Base-by-base conservation (phyloP, 805 yeast species). In the Jamesozyma hellenica region DNA sequence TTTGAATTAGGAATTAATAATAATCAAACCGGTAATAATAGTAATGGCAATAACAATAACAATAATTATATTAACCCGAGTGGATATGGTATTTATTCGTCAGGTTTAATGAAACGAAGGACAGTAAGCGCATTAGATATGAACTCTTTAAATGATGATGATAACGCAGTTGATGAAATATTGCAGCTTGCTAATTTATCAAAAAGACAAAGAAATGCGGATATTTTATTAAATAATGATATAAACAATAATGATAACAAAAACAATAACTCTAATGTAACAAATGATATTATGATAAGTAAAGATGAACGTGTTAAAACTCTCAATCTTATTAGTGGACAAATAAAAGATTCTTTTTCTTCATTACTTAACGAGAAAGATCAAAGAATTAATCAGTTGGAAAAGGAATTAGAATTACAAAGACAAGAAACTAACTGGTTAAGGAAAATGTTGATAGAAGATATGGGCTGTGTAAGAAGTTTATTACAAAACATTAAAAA, bases 371-470 rank as follows among this genome's bases (percentile, higher is more conserved):
- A 45, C 8, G 63, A 60, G 34, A 60, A 60, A 43, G 61, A 58
- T 36, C 52, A 47, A 36, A 38, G 61, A 32, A 58, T 60, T 19
- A 32, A 38, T 26, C 57, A 52, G 28, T 41, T 60, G 23, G 62
- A 60, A 34, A 40, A 54, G 35, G 63, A 58, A 32, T 40, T 60
- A 11, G 62, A 58, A 36, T 36, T 52, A 34, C 61, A 58, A 43
- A 48, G 61, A 37, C 58, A 54, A 41, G 63, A 60, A 37, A 56
- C 60, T 2, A 52, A 50, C 31, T 60, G 64, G 64, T 41, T 60
- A 30, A 52, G 61, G 33, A 60, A 60, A 38, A 54, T 60, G 60
- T 43, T 60, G 19, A 55, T 58, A 28, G 64, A 60, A 39, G 64
- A 60, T 36, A 53, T 60, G 61, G 63, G 61, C 4, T 54, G 59